These are phyloP conservation scores for Fraxinus sp. DNA, from an alignment of 305 asterid species.

Conservation along the genomic window DNA sequence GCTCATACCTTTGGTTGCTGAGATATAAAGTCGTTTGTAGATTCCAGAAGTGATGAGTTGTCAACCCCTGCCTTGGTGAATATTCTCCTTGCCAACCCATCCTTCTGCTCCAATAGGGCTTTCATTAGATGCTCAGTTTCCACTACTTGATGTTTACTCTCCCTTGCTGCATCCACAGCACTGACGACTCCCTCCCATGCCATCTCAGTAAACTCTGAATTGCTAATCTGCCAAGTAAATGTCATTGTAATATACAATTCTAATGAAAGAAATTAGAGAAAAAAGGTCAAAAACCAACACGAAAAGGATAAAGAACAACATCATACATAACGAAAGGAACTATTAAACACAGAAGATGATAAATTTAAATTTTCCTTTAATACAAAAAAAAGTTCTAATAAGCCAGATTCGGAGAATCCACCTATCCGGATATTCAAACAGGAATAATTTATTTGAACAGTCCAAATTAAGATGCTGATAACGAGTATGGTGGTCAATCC, in stretches of 20 bases:
- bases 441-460: background rate
- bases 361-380: background rate
- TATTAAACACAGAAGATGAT: background rate
- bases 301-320: background rate
- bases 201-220: slow-evolving; percentile 76
- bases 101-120: slow-evolving; percentile 88
- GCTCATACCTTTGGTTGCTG: slow-evolving; percentile 62
- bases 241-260: slow-evolving; percentile 4
- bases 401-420: background rate
- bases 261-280: background rate
- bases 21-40: slow-evolving; percentile 70
- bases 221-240: slow-evolving; percentile 43
- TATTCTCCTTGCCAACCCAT: slow-evolving; percentile 86
- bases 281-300: background rate
- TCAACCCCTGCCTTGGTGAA: slow-evolving; percentile 86
- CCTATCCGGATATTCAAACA: background rate
- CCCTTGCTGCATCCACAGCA: slow-evolving; percentile 67
- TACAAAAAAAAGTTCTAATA: background rate
- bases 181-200: slow-evolving; percentile 71
- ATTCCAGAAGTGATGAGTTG: slow-evolving; percentile 72
- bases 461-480: background rate
- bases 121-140: slow-evolving; percentile 92
- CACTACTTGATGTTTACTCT: slow-evolving; percentile 65
- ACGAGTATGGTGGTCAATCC: background rate
- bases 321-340: background rate